These are phyloP conservation scores for Fusarium hostae DNA, from an alignment of 2,329 filamentous ascomycete species.

Conservation along the genomic window DNA sequence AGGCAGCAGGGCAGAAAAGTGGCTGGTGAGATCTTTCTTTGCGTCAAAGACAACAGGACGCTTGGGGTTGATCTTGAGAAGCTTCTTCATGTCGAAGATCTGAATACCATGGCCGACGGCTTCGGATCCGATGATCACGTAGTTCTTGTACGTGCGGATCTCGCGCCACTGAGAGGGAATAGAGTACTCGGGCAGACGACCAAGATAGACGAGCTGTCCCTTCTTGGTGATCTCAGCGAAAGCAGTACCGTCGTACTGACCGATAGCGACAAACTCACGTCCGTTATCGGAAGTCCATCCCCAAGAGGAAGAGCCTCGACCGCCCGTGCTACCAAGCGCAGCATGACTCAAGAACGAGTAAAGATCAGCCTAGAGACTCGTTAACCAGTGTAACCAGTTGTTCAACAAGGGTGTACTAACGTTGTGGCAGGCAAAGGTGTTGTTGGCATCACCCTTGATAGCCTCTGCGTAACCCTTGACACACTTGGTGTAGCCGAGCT, in stretches of 20 bases:
- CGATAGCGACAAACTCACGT: conserved; percentile 61
- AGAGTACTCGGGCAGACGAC: conserved; percentile 58
- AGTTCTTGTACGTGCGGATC: conserved; percentile 54
- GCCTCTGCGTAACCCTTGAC: conserved; percentile 57
- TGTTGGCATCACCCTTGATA: conserved; percentile 56
- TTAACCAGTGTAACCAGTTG: rapidly evolving
- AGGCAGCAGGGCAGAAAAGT: conserved; percentile 48
- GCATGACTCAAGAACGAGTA: conserved; percentile 66
- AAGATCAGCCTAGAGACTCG: conserved; percentile 52
- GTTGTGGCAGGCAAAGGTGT: conserved; percentile 61
- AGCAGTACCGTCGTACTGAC: conserved; percentile 61
- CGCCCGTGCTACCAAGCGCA: conserved; percentile 59
- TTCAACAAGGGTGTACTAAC: conserved; percentile 38
- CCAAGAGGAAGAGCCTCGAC: conserved; percentile 54
- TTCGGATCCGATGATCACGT: conserved; percentile 55
- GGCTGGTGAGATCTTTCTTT: conserved; percentile 50
- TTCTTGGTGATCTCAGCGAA: conserved; percentile 59
- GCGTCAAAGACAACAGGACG: conserved; percentile 50
- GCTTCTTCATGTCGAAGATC: conserved; percentile 70
- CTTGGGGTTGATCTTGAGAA: conserved; percentile 58
- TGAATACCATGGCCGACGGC: conserved; percentile 67
- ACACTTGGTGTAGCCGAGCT: conserved; percentile 54
- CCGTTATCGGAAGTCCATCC: conserved; percentile 61
- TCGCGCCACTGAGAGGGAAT: conserved; percentile 53
- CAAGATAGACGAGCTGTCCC: conserved; percentile 59